phyloP scores from a whole-genome alignment of 495 filamentous ascomycete genomes.

The Aspergillus taichungensis region DNA sequence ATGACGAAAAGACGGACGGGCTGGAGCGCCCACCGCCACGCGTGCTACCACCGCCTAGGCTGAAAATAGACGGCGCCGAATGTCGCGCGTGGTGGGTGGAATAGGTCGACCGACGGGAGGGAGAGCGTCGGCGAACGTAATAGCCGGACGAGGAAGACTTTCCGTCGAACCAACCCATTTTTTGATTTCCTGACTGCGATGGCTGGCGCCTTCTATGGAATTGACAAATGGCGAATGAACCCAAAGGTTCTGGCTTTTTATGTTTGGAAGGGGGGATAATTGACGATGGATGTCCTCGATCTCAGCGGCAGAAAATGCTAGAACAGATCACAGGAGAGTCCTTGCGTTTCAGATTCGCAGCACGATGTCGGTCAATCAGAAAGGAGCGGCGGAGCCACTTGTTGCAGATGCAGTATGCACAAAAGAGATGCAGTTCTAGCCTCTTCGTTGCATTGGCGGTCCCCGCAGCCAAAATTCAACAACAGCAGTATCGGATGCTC shows the following conservation, averaged over 20 bases:
- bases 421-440: slow-evolving; percentile 19
- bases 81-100: slow-evolving; percentile 30
- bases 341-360: no score
- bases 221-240: background rate
- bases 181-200: slow-evolving; percentile 6
- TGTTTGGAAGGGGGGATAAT: background rate
- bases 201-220: background rate
- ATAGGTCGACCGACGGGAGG: slow-evolving; percentile 29
- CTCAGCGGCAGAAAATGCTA: no score
- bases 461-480: slow-evolving; percentile 14
- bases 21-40: slow-evolving; percentile 25
- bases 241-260: background rate
- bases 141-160: slow-evolving; percentile 19
- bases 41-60: slow-evolving; percentile 28
- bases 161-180: slow-evolving; percentile 46
- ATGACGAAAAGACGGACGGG: slow-evolving; percentile 43
- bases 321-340: no score
- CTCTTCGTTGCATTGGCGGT: slow-evolving; percentile 19
- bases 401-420: slow-evolving; percentile 21
- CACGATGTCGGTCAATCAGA: slow-evolving; percentile 10
- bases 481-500: background rate
- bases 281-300: no score
- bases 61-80: slow-evolving; percentile 46
- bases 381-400: slow-evolving; percentile 13
- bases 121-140: slow-evolving; percentile 28